phyloP scores from a whole-genome alignment of 352 stramenopile genomes.

The Hyaloperonospora arabidopsidis region DNA sequence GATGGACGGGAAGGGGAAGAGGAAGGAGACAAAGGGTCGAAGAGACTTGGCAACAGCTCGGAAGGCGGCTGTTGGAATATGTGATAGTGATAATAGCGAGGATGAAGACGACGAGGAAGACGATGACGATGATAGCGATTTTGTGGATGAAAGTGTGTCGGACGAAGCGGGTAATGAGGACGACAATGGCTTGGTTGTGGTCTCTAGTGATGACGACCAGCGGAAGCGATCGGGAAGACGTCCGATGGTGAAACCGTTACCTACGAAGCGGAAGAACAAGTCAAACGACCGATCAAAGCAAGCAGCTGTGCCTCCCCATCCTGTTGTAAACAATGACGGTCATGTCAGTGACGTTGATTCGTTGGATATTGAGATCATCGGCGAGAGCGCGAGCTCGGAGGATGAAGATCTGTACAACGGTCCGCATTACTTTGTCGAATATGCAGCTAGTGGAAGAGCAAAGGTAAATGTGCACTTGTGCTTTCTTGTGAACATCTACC shows the following conservation, averaged over 20 bases:
- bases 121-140: constrained; percentile 44
- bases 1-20: constrained; percentile 12
- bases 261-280: constrained; percentile 10
- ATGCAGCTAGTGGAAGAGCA: constrained; percentile 44
- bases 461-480: constrained; percentile 30
- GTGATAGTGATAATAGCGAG: constrained; percentile 21
- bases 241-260: constrained; percentile 11
- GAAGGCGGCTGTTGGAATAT: constrained; percentile 1
- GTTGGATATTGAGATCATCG: constrained; percentile 29
- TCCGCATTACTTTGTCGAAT: constrained; percentile 61
- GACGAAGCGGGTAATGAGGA: constrained; percentile 33
- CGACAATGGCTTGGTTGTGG: not conserved
- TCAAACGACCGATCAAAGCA: constrained; percentile 6
- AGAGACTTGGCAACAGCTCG: constrained; percentile 3
- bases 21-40: constrained; percentile 16
- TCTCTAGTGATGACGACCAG: constrained; percentile 6
- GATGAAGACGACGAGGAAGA: constrained; percentile 30
- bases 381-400: constrained; percentile 20
- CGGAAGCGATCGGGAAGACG: constrained; percentile 2
- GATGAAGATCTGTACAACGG: constrained; percentile 40
- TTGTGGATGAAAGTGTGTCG: constrained; percentile 29
- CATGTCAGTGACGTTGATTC: constrained; percentile 31
- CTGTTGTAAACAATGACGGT: constrained; percentile 1
- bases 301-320: not conserved
- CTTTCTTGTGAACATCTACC: not conserved